Percentiles rank a stretch among this genome's conserved stretches.
Evolutionary conservation across 108 stramenopile genomes (phyloP).

Genomic region (Fragilaria radians): DNA sequence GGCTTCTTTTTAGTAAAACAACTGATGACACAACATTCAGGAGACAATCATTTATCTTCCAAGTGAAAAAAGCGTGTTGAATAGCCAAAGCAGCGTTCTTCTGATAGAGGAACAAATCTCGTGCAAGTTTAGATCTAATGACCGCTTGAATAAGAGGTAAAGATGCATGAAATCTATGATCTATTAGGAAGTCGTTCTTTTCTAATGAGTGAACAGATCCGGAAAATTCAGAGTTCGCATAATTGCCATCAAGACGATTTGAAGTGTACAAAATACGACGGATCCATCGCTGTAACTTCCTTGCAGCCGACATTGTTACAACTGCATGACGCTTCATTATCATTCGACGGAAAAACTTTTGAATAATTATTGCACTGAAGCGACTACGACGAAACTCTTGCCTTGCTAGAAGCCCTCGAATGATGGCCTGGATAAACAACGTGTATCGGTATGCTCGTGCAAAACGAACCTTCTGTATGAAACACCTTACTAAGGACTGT

Average conservation of each 20-base stretch:
- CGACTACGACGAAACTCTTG: neutral
- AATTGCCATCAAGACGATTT: too few species aligned
- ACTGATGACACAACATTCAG: slow-evolving; percentile 16
- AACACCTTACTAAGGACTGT: too few species aligned
- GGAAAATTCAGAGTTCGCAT: too few species aligned
- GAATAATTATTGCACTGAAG: neutral
- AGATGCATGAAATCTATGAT: neutral
- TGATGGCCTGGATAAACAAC: neutral
- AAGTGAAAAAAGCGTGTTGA: slow-evolving; percentile 14
- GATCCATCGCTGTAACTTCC: neutral
- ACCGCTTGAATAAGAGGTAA: neutral
- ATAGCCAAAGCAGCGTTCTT: slow-evolving; percentile 14
- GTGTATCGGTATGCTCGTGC: too few species aligned
- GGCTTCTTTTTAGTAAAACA: slow-evolving; percentile 14
- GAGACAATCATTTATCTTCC: slow-evolving; percentile 15
- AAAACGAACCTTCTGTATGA: too few species aligned
- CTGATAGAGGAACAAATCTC: neutral
- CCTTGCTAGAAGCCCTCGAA: neutral
- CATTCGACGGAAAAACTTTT: neutral
- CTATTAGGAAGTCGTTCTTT: too few species aligned
- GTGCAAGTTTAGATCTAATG: neutral
- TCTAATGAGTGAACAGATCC: too few species aligned
- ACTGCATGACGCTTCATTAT: neutral
- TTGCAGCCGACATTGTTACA: neutral
- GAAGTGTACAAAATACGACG: too few species aligned